These are phyloP conservation scores for Excoecaria agallocha DNA, from an alignment of 345 rosid genomes.

Conservation along the genomic window DNA sequence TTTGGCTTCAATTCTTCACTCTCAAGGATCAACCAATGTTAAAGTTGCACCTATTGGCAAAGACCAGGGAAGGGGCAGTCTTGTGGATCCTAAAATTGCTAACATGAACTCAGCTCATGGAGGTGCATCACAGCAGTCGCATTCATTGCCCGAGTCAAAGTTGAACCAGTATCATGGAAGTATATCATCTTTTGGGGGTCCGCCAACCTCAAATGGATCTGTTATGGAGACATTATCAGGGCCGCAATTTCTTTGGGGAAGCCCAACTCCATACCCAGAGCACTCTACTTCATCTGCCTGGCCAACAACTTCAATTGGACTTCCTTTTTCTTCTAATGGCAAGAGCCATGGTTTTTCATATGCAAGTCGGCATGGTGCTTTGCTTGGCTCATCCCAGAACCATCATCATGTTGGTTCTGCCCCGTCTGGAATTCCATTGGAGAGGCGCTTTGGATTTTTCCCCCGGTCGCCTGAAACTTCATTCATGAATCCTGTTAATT, in stretches of 20 bases:
- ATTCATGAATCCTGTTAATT: constrained; percentile 42
- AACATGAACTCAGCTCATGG: constrained; percentile 46
- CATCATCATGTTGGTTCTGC: constrained; percentile 90
- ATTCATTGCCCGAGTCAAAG: constrained; percentile 32
- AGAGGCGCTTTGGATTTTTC: constrained; percentile 51
- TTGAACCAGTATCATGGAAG: constrained; percentile 21
- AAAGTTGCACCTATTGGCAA: constrained; percentile 72
- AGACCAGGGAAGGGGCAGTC: constrained; percentile 59
- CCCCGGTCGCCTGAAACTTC: constrained; percentile 59
- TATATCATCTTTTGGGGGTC: constrained; percentile 39
- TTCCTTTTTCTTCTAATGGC: constrained; percentile 45
- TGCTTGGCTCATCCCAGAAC: constrained; percentile 52
- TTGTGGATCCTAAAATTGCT: constrained; percentile 45
- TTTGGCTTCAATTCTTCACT: constrained; percentile 79
- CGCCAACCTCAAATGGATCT: constrained; percentile 52
- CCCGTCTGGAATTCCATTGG: constrained; percentile 67
- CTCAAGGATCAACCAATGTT: constrained; percentile 52
- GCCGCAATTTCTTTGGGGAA: constrained; percentile 92
- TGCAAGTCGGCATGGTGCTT: constrained; percentile 46
- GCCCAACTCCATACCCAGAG: constrained; percentile 54
- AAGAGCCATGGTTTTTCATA: constrained; percentile 53
- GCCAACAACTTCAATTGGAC: constrained; percentile 53
- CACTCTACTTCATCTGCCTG: constrained; percentile 56
- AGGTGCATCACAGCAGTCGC: constrained; percentile 38
- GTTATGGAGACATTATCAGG: constrained; percentile 71